Base-by-base conservation (phyloP, 2,329 filamentous ascomycete genomes). In the Hyphodiscus sp. region DNA sequence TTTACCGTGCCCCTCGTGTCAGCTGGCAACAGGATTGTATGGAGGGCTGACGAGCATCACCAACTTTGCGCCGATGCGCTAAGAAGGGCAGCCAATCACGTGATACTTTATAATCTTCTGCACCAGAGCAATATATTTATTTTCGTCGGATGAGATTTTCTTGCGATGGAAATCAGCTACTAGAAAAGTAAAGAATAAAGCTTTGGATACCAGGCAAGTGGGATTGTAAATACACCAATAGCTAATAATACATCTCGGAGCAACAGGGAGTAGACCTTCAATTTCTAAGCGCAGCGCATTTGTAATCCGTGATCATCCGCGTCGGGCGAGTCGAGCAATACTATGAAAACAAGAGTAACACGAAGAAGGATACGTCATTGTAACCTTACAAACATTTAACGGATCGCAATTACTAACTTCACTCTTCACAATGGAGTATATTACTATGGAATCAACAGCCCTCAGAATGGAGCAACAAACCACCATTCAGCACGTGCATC, bases 281-380 rank as follows among this genome's bases (percentile, higher is more conserved):
- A 38, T 38, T 38, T 38, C 33, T 38, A 38, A 38, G 33, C 33
- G 16, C 33, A 38, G 11, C 33, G 16, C 33, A 38, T 38, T 38
- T 38, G 33, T 38, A 38, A 38, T 38, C 33, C 33, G 16, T 10
- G 4, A 38, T 38, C 11, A 2, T 38, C 11, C 33, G 33, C 11
- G 33, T 38, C 11, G 33, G 11, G 11, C 13, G 11, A 38, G 33
- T 15, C 33, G 33, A 38, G 23, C 23, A 38, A 13, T 19, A 45
- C 30, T 16, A 51, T n/a, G 15, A 33, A 48, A 45, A 30, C 45
- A 52, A 44, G 45, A 47, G 3, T 41, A 45, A 45, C 10, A 45
- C 26, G 18, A 23, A 26, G 43, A 41, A 47, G 51, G 48, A 43
- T 30, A 54, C 52, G 52, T 54, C 48, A 54, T 51, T 51, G 41